These are phyloP conservation scores for Zostera marina DNA, from an alignment of 116 monocot genomes.

Conservation along the genomic window DNA sequence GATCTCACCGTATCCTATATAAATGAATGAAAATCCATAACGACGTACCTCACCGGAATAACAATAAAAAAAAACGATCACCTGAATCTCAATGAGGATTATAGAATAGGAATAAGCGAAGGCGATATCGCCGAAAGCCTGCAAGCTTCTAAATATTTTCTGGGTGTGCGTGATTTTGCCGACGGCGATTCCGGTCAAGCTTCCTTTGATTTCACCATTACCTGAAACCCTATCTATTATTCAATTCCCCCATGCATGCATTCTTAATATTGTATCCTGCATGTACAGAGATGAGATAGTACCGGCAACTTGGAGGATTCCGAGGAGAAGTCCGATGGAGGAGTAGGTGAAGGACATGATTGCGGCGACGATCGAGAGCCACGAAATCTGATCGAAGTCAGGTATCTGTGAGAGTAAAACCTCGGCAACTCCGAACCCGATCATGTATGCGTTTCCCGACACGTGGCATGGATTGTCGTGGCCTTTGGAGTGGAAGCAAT, in stretches of 20 bases:
- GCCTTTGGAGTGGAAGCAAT: slow-evolving; percentile 63
- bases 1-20: slow-evolving; percentile 54
- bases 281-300: no score
- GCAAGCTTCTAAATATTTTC: slow-evolving; percentile 69
- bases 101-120: slow-evolving; percentile 92
- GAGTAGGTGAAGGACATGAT: slow-evolving; percentile 85
- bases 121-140: slow-evolving; percentile 77
- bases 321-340: slow-evolving; percentile 51
- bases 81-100: slow-evolving; percentile 88
- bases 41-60: neutral
- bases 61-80: neutral
- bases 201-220: slow-evolving; percentile 40
- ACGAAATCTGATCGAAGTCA: slow-evolving; percentile 76
- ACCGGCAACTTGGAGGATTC: slow-evolving; percentile 21
- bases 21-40: no score
- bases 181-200: slow-evolving; percentile 60
- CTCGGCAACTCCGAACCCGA: slow-evolving; percentile 42
- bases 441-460: slow-evolving; percentile 57
- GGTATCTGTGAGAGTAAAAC: slow-evolving; percentile 72
- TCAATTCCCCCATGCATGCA: no score
- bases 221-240: no score
- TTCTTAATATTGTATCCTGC: no score
- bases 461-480: slow-evolving; percentile 34
- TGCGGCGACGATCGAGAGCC: slow-evolving; percentile 70
- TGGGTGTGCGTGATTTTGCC: slow-evolving; percentile 35